phyloP scores from a whole-genome alignment of 495 filamentous ascomycete genomes.

The Penicillium odoratum region DNA sequence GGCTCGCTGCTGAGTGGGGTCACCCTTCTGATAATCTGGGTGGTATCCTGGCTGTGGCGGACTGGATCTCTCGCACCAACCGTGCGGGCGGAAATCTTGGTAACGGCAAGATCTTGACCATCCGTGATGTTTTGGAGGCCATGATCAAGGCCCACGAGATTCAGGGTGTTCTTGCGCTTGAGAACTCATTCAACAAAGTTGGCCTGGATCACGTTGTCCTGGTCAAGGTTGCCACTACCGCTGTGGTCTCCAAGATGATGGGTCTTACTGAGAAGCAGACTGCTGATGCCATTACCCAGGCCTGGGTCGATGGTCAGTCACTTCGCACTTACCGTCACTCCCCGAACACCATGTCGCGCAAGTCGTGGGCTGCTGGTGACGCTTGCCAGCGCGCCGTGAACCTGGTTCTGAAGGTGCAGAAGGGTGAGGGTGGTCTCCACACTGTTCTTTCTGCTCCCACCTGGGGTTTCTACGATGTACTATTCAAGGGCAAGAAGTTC shows the following conservation, averaged over 20 bases:
- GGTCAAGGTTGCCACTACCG: conserved; percentile 95
- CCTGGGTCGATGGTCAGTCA: conserved; percentile 95
- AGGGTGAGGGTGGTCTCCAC: conserved; percentile 85
- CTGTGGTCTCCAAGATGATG: conserved; percentile 91
- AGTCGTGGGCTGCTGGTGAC: conserved; percentile 98
- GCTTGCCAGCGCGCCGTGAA: conserved; percentile 97
- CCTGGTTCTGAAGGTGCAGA: conserved; percentile 88
- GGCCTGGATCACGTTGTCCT: conserved; percentile 96
- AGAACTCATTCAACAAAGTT: conserved; percentile 98
- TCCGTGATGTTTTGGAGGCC: conserved; percentile 89
- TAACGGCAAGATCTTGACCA: conserved; percentile 79
- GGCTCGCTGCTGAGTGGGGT: conserved; percentile 98
- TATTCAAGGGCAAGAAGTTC: conserved; percentile 95
- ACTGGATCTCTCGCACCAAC: conserved; percentile 97
- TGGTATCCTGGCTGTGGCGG: conserved; percentile 91
- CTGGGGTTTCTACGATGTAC: conserved; percentile 98
- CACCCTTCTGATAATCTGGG: conserved; percentile 97
- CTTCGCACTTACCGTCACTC: conserved; percentile 95
- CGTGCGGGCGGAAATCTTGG: conserved; percentile 84
- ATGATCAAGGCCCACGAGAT: conserved; percentile 99
- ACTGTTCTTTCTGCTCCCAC: conserved; percentile 90
- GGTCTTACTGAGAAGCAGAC: conserved; percentile 88
- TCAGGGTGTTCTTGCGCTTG: conserved; percentile 91
- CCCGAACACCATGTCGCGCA: conserved; percentile 98
- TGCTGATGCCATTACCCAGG: conserved; percentile 91